Conservation (phyloP, 345 rosid genomes). For the Clausena lansium region DNA sequence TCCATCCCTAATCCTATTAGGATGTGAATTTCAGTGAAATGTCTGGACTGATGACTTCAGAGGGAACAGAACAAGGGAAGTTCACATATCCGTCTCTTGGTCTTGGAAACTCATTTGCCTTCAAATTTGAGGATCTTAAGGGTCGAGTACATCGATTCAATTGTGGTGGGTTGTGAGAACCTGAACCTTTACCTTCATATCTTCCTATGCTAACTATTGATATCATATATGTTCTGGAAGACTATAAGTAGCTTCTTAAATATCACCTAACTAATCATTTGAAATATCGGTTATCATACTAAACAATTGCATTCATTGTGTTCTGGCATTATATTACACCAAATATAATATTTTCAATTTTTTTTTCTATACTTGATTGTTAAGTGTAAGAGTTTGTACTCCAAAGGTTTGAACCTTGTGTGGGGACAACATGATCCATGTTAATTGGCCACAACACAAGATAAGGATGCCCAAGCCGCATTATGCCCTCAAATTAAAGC, state of each 20-base stretch:
- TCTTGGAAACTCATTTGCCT: slow-evolving; percentile 77
- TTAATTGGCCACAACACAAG: background rate
- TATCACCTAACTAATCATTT: background rate
- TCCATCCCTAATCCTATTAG: slow-evolving; percentile 18
- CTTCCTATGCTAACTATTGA: background rate
- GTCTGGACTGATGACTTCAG: slow-evolving; percentile 74
- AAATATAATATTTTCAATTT: background rate
- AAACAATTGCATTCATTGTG: background rate
- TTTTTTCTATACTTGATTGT: background rate
- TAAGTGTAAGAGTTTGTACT: background rate
- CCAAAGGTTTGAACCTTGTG: background rate
- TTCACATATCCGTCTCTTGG: slow-evolving; percentile 69
- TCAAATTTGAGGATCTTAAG: slow-evolving; percentile 79
- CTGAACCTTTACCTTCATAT: background rate
- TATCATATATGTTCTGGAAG: background rate
- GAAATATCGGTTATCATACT: background rate
- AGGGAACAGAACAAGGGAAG: slow-evolving; percentile 59
- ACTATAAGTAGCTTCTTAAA: background rate
- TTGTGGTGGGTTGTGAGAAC: slow-evolving; percentile 46
- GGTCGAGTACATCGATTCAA: slow-evolving; percentile 90
- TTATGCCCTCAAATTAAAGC: background rate
- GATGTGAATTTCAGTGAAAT: slow-evolving; percentile 60
- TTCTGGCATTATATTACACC: background rate
- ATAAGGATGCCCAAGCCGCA: background rate
- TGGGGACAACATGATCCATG: background rate